phyloP scores from a whole-genome alignment of 495 filamentous ascomycete species.

The Annulohypoxylon stygium region DNA sequence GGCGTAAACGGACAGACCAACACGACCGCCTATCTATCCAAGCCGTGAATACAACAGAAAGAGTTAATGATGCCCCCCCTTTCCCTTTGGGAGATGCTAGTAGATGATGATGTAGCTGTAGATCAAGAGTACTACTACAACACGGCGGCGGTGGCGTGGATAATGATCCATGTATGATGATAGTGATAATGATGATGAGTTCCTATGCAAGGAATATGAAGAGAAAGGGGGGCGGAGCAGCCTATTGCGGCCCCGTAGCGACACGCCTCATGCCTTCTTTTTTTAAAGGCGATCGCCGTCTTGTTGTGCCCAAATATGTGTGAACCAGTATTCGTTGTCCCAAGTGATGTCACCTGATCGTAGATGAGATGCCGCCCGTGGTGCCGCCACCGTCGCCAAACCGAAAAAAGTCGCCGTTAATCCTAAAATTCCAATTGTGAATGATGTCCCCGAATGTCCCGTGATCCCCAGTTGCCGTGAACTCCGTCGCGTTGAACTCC shows the following conservation, averaged over 20 bases:
- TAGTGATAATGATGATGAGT: neutral
- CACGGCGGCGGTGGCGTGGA: constrained; percentile 7
- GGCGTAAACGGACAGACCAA: constrained; percentile 22
- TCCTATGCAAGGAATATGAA: constrained; percentile 15
- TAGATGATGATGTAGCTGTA: neutral
- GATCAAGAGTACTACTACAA: neutral
- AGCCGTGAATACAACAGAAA: constrained; percentile 39
- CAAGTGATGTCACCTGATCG: constrained; percentile 17
- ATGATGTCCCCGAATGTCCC: constrained; percentile 27
- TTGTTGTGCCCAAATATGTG: neutral
- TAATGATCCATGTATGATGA: neutral
- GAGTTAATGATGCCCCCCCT: constrained; percentile 7
- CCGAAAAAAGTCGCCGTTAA: constrained; percentile 12
- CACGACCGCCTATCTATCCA: constrained; percentile 37
- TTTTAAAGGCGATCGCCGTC: constrained; percentile 15
- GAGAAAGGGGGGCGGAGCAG: neutral
- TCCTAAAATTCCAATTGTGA: constrained; percentile 19
- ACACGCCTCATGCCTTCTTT: constrained; percentile 12
- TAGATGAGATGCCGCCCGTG: constrained; percentile 9
- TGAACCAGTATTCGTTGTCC: constrained; percentile 14
- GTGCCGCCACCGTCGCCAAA: constrained; percentile 13
- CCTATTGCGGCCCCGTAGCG: neutral
- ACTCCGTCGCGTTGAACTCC: constrained; percentile 54
- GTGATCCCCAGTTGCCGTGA: constrained; percentile 37
- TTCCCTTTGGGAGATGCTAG: constrained; percentile 1